These are phyloP conservation scores for Aspergillus piperis DNA, from an alignment of 2,329 filamentous ascomycete species.

Conservation along the genomic window DNA sequence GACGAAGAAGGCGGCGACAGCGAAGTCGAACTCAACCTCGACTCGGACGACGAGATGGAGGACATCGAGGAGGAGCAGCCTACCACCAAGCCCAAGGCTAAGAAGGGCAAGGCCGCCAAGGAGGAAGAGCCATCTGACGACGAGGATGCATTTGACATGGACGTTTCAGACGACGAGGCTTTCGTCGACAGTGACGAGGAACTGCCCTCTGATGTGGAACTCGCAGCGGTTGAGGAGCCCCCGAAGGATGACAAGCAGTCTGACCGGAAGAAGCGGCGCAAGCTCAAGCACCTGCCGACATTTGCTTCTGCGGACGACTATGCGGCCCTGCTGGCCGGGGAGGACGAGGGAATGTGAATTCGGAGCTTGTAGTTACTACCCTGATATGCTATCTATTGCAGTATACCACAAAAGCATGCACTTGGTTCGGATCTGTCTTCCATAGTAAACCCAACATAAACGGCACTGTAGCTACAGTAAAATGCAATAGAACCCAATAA, in stretches of 20 bases:
- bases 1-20: slow-evolving; percentile 45
- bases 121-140: slow-evolving; percentile 46
- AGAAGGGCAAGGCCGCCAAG: slow-evolving; percentile 31
- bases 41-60: slow-evolving; percentile 48
- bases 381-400: slow-evolving; percentile 15
- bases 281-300: slow-evolving; percentile 83
- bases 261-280: slow-evolving; percentile 68
- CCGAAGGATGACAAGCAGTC: slow-evolving; percentile 45
- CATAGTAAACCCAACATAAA: background rate
- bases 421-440: background rate
- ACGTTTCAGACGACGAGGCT: slow-evolving; percentile 49
- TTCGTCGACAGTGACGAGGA: slow-evolving; percentile 57
- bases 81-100: slow-evolving; percentile 24
- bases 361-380: slow-evolving; percentile 13
- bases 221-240: slow-evolving; percentile 45
- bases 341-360: slow-evolving; percentile 55
- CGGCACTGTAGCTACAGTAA: too few species aligned
- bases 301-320: slow-evolving; percentile 96
- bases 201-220: slow-evolving; percentile 52
- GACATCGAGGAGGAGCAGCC: slow-evolving; percentile 45
- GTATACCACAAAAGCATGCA: slow-evolving; percentile 22
- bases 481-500: too few species aligned
- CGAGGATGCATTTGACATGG: slow-evolving; percentile 56
- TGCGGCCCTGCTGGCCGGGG: slow-evolving; percentile 75
- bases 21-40: slow-evolving; percentile 51